Evolutionary conservation across 768 basidiomycete genomes (phyloP), one percentile per base, ranked within the genome.

Genomic region (Lanmaoa rubissima): DNA sequence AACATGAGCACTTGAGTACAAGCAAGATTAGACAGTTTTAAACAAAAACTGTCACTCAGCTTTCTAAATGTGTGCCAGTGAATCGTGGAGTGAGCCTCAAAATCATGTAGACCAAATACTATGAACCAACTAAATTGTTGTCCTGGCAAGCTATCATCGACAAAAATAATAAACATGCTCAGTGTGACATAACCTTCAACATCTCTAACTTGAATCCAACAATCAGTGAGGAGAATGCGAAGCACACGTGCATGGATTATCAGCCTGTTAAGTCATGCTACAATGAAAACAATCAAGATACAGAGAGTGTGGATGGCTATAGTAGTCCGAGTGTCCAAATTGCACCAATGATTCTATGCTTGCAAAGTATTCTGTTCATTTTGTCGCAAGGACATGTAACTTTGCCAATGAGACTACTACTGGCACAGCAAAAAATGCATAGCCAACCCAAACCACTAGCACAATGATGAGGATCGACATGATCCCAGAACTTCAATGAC

Each of bases 381-480:
- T 78, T 51, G 67, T 71, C 4, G 79, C 73, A 36, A 77, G 78
- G 58, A 89, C 78, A 46, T 91, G 84, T 36, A 90, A 66, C 68
- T 88, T 90, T 12, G 86, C 77, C 45, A 91, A 70, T 10, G 87
- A 82, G 58, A 82, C 80, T 19, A 90, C 79, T 42, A 92, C 75
- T 5, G 90, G 87, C 21, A 90, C 80, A 2, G 79, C 82, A 57
- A 81, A 86, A 67, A 92, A 92, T 6, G 86, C 83, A 61, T 88
- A 90, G 16, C 82, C 88, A 19, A 90, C 83, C 83, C 86, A 91
- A 42, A 86, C 78, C 88, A 92, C 90, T 92, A 43, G 6, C 14
- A 32, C 14, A 10, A 51, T 16, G 10, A 54, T 63, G 26, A 61
- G 39, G 39, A 38, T 42, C 45, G 39, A 28, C 38, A 21, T 19